These are phyloP conservation scores for Boletus rubroflammeus DNA, from an alignment of 768 basidiomycete genomes.

Conservation along the genomic window DNA sequence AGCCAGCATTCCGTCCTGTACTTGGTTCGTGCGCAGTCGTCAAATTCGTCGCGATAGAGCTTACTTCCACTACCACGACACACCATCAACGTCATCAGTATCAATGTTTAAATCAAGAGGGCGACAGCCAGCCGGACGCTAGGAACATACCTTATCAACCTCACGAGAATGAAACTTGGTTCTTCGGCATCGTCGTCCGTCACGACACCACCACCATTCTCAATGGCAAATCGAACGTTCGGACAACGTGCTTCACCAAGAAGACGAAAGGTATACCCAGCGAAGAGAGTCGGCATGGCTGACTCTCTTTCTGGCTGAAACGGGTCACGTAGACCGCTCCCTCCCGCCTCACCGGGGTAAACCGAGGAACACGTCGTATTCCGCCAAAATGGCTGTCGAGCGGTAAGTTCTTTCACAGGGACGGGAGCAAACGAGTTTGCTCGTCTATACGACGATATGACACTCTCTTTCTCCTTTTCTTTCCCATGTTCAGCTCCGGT, in stretches of 20 bases:
- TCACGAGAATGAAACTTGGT: constrained; percentile 64
- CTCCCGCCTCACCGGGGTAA: constrained; percentile 16
- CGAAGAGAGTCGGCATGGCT: constrained; percentile 39
- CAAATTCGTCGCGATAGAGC: constrained; percentile 55
- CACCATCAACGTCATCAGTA: not conserved
- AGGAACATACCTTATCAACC: constrained; percentile 61
- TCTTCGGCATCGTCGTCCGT: constrained; percentile 43
- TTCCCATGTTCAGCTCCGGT: constrained; percentile 2
- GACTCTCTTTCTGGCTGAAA: not conserved
- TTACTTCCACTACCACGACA: constrained; percentile 61
- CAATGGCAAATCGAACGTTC: constrained; percentile 57
- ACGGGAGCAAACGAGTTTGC: constrained; percentile 59
- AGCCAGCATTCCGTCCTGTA: constrained; percentile 94
- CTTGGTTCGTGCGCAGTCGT: constrained; percentile 42
- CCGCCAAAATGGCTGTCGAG: constrained; percentile 47
- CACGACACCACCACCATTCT: constrained; percentile 54
- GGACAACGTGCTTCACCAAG: constrained; percentile 64
- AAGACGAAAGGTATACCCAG: constrained; percentile 52
- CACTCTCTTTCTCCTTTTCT: constrained; percentile 28
- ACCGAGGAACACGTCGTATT: constrained; percentile 27
- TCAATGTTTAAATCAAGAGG: not conserved
- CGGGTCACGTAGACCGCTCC: constrained; percentile 8
- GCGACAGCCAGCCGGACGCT: not conserved
- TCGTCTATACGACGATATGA: constrained; percentile 60
- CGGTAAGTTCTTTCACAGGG: constrained; percentile 20